Percentiles rank a stretch among this genome's conserved stretches.
phyloP scores from a whole-genome alignment of 768 basidiomycete genomes.

The Agrocybe praecox region DNA sequence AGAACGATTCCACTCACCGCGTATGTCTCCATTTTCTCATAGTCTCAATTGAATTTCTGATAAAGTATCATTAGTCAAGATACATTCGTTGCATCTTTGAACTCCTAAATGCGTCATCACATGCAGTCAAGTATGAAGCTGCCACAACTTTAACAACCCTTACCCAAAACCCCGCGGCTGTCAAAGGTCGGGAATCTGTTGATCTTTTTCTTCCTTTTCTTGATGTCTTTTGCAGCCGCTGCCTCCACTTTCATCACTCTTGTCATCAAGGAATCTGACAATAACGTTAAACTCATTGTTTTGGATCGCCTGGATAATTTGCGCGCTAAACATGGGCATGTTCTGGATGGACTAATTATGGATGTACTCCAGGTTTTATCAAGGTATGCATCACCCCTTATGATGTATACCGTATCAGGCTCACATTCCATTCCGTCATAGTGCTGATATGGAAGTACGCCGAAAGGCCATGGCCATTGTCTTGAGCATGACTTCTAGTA shows the following conservation, averaged over 20 bases:
- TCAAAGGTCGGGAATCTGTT: conserved; percentile 68
- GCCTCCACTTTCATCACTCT: conserved; percentile 88
- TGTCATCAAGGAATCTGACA: conserved; percentile 94
- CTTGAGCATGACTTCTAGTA: conserved; percentile 88
- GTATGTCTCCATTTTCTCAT: conserved; percentile 45
- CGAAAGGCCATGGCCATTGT: conserved; percentile 90
- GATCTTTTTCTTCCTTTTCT: background rate
- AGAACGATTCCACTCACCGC: conserved; percentile 78
- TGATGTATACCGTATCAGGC: background rate
- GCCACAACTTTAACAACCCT: conserved; percentile 92
- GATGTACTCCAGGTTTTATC: conserved; percentile 91
- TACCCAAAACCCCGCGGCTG: conserved; percentile 93
- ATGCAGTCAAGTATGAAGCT: conserved; percentile 97
- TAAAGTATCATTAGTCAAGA: conserved; percentile 59
- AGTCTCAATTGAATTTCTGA: background rate
- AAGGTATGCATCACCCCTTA: conserved; percentile 44
- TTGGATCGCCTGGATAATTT: conserved; percentile 87
- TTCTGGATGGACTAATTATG: conserved; percentile 92
- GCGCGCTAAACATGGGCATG: conserved; percentile 82
- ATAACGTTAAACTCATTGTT: conserved; percentile 98
- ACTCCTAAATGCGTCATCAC: conserved; percentile 83
- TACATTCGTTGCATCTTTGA: conserved; percentile 96
- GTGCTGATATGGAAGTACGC: conserved; percentile 95
- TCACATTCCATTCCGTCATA: conserved; percentile 27
- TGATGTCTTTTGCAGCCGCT: conserved; percentile 57